A percentile compares a stretch with the other conserved stretches of the same genome.
These are phyloP conservation scores for Jimgerdemannia lactiflua DNA, from an alignment of 192 early-diverging fungal species.

Conservation along the genomic window DNA sequence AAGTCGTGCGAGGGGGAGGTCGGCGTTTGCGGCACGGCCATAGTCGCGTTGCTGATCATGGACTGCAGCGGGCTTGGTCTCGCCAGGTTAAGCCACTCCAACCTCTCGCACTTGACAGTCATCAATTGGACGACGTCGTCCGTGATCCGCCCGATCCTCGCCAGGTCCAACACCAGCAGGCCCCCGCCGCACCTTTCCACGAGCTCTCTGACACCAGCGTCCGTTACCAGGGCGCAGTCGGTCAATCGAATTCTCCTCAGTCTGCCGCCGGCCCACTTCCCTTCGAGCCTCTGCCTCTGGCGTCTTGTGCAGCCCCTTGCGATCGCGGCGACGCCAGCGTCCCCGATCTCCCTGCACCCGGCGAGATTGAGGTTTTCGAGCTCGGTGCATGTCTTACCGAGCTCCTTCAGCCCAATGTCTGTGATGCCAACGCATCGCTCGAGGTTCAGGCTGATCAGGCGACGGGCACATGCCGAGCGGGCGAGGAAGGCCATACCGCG, in stretches of 20 bases:
- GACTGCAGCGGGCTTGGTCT: constrained; percentile 12
- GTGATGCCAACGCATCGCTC: constrained; percentile 36
- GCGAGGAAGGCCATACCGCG: constrained; percentile 25
- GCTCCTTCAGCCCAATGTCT: constrained; percentile 25
- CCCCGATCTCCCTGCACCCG: constrained; percentile 13
- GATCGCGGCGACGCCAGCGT: constrained; percentile 9
- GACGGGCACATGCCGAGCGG: constrained; percentile 9
- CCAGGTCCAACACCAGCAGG: constrained; percentile 33
- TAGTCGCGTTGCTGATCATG: not conserved
- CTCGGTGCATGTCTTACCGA: constrained; percentile 21
- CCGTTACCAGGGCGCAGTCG: constrained; percentile 25
- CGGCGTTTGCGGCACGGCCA: not conserved
- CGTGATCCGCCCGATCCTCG: constrained; percentile 22
- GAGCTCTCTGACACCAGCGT: constrained; percentile 11
- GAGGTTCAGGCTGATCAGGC: constrained; percentile 32
- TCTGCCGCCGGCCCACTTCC: constrained; percentile 5
- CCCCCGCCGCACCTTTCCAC: constrained; percentile 20
- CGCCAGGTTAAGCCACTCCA: constrained; percentile 40
- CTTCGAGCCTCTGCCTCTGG: too few relatives aligned
- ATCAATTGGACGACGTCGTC: constrained; percentile 18
- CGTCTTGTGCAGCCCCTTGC: too few relatives aligned
- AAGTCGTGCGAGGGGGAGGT: not conserved
- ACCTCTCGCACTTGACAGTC: constrained; percentile 20
- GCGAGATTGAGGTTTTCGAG: constrained; percentile 12
- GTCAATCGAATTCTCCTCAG: constrained; percentile 26